Evolutionary conservation across 768 basidiomycete species (phyloP).

Genomic region (Exidia glandulosa): DNA sequence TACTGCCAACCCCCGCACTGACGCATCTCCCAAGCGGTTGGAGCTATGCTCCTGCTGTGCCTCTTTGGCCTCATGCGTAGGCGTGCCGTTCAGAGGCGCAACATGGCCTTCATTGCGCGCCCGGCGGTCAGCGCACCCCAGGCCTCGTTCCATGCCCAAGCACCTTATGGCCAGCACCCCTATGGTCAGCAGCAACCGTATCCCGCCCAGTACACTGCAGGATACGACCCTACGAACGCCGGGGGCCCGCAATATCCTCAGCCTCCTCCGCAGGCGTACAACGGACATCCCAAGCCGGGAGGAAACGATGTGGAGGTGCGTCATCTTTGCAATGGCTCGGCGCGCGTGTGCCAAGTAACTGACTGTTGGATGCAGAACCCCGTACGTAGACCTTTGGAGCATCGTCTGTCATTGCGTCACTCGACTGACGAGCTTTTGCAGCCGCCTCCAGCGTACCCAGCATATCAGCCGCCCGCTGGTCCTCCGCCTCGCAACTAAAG

Average conservation of each 20-base stretch:
- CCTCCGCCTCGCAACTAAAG: background rate
- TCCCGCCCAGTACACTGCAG: background rate
- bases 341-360: too few relatives aligned
- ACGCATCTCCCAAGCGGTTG: background rate
- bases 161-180: background rate
- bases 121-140: background rate
- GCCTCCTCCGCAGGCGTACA: background rate
- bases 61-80: background rate
- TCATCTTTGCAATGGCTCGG: background rate
- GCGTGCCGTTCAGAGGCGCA: background rate
- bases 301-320: background rate
- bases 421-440: background rate
- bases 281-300: background rate
- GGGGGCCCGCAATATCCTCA: too few relatives aligned
- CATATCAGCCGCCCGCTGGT: background rate
- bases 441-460: background rate
- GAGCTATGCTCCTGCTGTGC: background rate
- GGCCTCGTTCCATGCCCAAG: background rate
- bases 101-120: background rate
- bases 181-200: background rate
- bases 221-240: background rate
- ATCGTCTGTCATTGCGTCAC: too few relatives aligned
- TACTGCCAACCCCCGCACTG: too few relatives aligned
- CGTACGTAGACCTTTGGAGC: too few relatives aligned
- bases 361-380: background rate